These are phyloP conservation scores for Pisolithus tinctorius DNA, from an alignment of 768 basidiomycete genomes.

Conservation along the genomic window DNA sequence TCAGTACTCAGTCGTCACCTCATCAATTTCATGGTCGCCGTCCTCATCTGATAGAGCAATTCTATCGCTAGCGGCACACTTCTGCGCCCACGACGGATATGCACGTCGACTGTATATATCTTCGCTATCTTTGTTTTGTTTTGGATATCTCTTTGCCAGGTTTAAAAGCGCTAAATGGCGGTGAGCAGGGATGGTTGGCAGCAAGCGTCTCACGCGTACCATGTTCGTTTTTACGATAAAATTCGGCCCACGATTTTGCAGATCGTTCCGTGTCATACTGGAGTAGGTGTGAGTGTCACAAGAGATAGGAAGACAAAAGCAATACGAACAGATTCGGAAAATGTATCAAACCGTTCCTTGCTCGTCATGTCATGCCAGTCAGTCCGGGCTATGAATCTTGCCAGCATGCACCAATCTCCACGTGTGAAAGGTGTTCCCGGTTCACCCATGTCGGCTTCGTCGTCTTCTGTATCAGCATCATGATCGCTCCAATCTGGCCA, in stretches of 20 bases:
- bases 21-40: slow-evolving; percentile 17
- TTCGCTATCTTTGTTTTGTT: slow-evolving; percentile 3
- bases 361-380: slow-evolving; percentile 36
- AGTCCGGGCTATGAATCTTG: slow-evolving; percentile 49
- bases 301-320: not conserved
- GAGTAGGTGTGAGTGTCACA: slow-evolving; percentile 1
- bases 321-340: slow-evolving; percentile 41
- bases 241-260: slow-evolving; percentile 55
- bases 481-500: slow-evolving; percentile 13
- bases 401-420: slow-evolving; percentile 58
- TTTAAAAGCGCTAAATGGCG: slow-evolving; percentile 19
- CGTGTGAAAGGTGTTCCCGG: slow-evolving; percentile 43
- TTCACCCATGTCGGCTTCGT: slow-evolving; percentile 42
- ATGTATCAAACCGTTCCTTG: slow-evolving; percentile 51
- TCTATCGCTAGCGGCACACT: not conserved
- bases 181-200: not conserved
- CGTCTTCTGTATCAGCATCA: slow-evolving; percentile 21
- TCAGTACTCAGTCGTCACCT: slow-evolving; percentile 3
- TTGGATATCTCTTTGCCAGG: slow-evolving; percentile 22
- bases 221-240: slow-evolving; percentile 45
- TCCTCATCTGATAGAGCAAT: slow-evolving; percentile 9
- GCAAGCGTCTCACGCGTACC: slow-evolving; percentile 29
- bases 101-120: slow-evolving; percentile 13
- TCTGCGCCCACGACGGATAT: slow-evolving; percentile 18
- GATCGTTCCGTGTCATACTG: slow-evolving; percentile 47